Evolutionary conservation across 768 basidiomycete species (phyloP), one percentile per base, ranked within the genome.

Genomic region (Tubosaeta sp.): DNA sequence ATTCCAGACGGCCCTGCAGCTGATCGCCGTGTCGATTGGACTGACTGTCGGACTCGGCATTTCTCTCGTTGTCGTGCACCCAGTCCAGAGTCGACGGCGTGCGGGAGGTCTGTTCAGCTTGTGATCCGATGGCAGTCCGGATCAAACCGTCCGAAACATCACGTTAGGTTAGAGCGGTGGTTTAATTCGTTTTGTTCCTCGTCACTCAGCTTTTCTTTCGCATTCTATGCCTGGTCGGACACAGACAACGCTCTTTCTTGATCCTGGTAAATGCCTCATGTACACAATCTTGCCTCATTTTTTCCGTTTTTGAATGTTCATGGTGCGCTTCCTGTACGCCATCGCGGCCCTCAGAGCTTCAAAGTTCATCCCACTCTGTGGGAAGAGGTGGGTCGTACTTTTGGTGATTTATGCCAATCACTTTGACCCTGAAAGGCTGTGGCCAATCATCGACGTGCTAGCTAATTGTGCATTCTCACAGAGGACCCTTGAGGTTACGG

Each of bases 1-100:
- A 0, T 91, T 91, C 72, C 74, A 78, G 62, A 86, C 86, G 4
- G 88, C 88, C 5, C 71, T 88, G 56, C 86, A 86, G 65, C 74
- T 92, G 35, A 81, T 93, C 27, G 79, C 84, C 8, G 88, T 91
- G 10, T 81, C 85, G 16, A 82, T 92, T 61, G 89, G 82, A 6
- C 69, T 87, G n/a, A 88, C 88, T 0, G 86, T 94, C 55, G 90
- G 90, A 5, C 71, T 91, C 5, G 86, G 87, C 13, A 76, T 89
- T 35, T 79, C 85, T 4, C 72, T 88, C 19, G 83, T 81, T 2
- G 65, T 86, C 22, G 82, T 86, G 4, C 79, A 85, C 65, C 85
- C 84, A 4, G 73, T 85, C 34, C 81, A 77, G 61, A 82, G 82
- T 53, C 71, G 78, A 22, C 72, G 75, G 48, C 71, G 82, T 10